Evolutionary conservation across 495 filamentous ascomycete species (phyloP).

Genomic region (Hyaloscypha bicolor): DNA sequence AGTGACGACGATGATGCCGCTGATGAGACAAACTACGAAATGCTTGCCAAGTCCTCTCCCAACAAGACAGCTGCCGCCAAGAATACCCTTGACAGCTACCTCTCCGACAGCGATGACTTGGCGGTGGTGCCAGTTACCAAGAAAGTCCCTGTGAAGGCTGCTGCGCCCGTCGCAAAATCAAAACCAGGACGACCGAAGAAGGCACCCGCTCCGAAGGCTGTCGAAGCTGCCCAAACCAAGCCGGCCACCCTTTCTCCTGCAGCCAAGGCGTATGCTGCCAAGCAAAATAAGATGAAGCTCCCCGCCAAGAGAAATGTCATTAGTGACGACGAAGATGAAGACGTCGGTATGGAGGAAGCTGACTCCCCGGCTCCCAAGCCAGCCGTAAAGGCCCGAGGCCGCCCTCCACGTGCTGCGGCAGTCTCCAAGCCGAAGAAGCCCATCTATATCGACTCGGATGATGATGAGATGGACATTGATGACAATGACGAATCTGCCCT

Average conservation of each 20-base stretch:
- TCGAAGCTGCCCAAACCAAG: slow-evolving; percentile 44
- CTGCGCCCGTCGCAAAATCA: slow-evolving; percentile 8
- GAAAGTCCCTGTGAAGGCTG: slow-evolving; percentile 40
- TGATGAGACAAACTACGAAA: slow-evolving; percentile 87
- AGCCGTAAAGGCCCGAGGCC: slow-evolving; percentile 34
- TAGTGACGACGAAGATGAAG: slow-evolving; percentile 48
- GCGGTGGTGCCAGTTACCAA: slow-evolving; percentile 31
- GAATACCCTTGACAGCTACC: slow-evolving; percentile 62
- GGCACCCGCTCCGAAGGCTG: slow-evolving; percentile 27
- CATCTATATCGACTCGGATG: slow-evolving; percentile 30
- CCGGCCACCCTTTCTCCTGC: slow-evolving; percentile 65
- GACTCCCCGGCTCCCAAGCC: slow-evolving; percentile 45
- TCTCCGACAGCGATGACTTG: slow-evolving; percentile 61
- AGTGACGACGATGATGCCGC: slow-evolving; percentile 76
- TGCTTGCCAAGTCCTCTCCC: slow-evolving; percentile 63
- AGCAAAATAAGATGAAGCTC: slow-evolving; percentile 55
- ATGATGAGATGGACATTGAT: slow-evolving; percentile 45
- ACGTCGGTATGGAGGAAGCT: slow-evolving; percentile 37
- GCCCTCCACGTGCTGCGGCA: slow-evolving; percentile 48
- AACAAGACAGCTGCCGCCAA: slow-evolving; percentile 50
- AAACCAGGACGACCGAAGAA: slow-evolving; percentile 36
- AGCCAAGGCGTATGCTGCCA: slow-evolving; percentile 80
- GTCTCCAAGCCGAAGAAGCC: slow-evolving; percentile 31
- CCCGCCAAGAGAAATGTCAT: slow-evolving; percentile 38
- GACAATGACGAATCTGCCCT: slow-evolving; percentile 43